Evolutionary conservation across 805 yeast genomes (phyloP), one percentile per base, ranked within the genome.

Genomic region (Sungouiozyma ichnusensis): DNA sequence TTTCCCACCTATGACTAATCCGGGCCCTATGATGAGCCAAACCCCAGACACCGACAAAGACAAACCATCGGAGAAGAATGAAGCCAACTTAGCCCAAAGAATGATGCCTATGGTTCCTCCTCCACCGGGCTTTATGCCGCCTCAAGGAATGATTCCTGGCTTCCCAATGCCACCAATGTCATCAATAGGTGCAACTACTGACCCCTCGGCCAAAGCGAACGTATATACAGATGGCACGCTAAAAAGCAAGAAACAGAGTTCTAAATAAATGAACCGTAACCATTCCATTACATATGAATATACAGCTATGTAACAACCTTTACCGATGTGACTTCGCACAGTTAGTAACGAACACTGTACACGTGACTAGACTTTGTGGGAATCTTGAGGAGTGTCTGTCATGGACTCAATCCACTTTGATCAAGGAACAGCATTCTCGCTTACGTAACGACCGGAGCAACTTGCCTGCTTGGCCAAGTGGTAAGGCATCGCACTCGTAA

Each of bases 401-500:
- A n/a, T n/a, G n/a, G n/a, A n/a, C n/a, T n/a, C n/a, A n/a, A n/a
- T n/a, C n/a, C n/a, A n/a, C n/a, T n/a, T n/a, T n/a, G 29, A 24
- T 7, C 29, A 11, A 24, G 29, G 29, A 24, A 11, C 6, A 11
- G 9, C 29, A 7, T 24, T 24, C 11, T 24, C 6, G 29, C 6
- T 11, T 24, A 6, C 29, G 11, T 24, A 24, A 7, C 29, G 11
- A 24, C 29, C 6, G 9, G 11, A 24, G 29, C 29, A 24, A 24
- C n/a, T n/a, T 24, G 72, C 71, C 72, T 61, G 65, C 67, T 68
- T 69, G 73, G 73, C 74, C 73, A 69, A 69, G 74, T 67, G 73
- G 73, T 68, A 68, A 68, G 72, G 72, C 73, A 66, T 67, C 73
- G 73, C 73, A 69, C 73, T 69, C 73, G 73, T 69, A 69, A 67